Conservation (phyloP, 208 protist species). For the Leptomonas seymouri region DNA sequence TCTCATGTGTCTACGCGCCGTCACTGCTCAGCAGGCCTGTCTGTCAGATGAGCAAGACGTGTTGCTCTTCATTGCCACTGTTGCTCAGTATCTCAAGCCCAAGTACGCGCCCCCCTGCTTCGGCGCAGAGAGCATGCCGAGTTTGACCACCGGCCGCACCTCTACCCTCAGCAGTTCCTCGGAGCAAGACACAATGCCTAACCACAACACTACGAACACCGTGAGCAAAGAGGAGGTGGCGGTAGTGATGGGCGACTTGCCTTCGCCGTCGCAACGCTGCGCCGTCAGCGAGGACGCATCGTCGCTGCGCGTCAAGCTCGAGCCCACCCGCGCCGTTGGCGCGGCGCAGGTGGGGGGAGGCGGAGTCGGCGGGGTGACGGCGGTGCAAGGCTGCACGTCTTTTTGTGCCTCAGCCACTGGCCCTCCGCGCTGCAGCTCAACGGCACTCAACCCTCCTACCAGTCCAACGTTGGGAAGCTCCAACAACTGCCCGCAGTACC, state of each 20-base stretch:
- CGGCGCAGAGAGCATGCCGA: conserved; percentile 19
- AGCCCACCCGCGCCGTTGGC: conserved; percentile 12
- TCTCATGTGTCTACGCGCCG: conserved; percentile 12
- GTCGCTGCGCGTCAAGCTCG: conserved; percentile 4
- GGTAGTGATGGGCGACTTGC: neutral
- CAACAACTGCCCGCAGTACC: neutral
- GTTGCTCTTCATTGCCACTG: conserved; percentile 7
- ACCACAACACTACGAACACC: neutral
- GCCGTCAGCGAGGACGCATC: conserved; percentile 2
- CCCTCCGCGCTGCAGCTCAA: neutral
- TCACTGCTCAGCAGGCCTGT: neutral
- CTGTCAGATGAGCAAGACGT: conserved; percentile 14
- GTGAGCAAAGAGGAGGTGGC: neutral
- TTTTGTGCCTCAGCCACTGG: too few species aligned
- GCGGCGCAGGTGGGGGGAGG: neutral
- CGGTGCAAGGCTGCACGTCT: too few species aligned
- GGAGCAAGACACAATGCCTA: conserved; percentile 11
- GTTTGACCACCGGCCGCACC: conserved; percentile 26
- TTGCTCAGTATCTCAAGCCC: conserved; percentile 19
- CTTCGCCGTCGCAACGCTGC: conserved; percentile 9
- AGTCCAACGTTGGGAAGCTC: neutral
- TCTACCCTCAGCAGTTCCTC: conserved; percentile 21
- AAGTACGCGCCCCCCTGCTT: conserved; percentile 6
- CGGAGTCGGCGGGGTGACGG: neutral
- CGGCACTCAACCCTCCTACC: neutral